A percentile compares a stretch with the other conserved stretches of the same genome.
phyloP scores from a whole-genome alignment of 2,329 filamentous ascomycete species.

The Talaromyces atroroseus region DNA sequence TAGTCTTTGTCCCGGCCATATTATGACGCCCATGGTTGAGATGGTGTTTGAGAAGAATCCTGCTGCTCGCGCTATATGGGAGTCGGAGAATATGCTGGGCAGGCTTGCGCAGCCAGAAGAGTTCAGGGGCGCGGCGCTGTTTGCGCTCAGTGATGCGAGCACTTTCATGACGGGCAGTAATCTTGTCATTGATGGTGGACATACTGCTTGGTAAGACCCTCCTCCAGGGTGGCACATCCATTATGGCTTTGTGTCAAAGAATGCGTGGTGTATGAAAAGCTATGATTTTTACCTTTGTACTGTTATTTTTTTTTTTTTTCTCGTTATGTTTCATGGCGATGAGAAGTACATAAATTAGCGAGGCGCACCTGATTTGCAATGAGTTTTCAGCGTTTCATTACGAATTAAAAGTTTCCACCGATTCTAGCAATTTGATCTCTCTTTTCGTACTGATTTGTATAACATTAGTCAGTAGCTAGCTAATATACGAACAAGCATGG shows the following conservation, averaged over 20 bases:
- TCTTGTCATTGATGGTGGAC: slow-evolving; percentile 66
- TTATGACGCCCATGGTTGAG: slow-evolving; percentile 69
- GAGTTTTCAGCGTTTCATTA: background rate
- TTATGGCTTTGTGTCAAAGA: background rate
- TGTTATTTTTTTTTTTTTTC: background rate
- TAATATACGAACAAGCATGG: background rate
- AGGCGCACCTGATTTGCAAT: background rate
- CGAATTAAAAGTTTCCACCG: background rate
- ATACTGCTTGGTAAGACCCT: slow-evolving; percentile 44
- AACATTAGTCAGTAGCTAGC: background rate
- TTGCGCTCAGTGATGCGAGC: slow-evolving; percentile 61
- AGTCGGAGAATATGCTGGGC: slow-evolving; percentile 48
- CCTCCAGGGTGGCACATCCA: background rate
- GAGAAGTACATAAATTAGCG: background rate
- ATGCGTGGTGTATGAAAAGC: too few species aligned
- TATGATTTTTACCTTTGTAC: background rate
- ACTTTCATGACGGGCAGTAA: slow-evolving; percentile 67
- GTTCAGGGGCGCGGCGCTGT: slow-evolving; percentile 61
- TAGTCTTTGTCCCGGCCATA: slow-evolving; percentile 50
- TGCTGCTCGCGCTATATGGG: slow-evolving; percentile 46
- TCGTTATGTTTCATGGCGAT: background rate
- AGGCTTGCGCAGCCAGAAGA: slow-evolving; percentile 52
- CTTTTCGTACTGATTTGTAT: background rate
- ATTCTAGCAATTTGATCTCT: background rate
- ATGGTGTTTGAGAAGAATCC: slow-evolving; percentile 71